Percentiles rank a stretch among this genome's conserved stretches.
These are phyloP conservation scores for Metschnikowia anglica DNA, from an alignment of 805 yeast species.

Conservation along the genomic window DNA sequence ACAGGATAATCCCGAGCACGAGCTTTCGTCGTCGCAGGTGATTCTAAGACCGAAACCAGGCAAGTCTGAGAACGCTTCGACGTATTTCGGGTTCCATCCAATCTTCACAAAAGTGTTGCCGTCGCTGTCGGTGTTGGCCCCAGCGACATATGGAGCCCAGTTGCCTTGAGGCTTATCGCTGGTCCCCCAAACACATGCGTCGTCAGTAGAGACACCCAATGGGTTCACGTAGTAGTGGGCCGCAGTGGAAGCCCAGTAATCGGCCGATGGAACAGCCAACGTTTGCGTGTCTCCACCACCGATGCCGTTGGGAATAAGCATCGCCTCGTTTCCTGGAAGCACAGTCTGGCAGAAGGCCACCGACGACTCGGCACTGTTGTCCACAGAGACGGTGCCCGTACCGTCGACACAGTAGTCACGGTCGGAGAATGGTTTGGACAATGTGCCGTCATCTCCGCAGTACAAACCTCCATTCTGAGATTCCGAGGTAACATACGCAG, in stretches of 20 bases:
- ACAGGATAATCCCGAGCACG: conserved; percentile 79
- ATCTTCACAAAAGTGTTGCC: conserved; percentile 78
- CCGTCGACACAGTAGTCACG: conserved; percentile 74
- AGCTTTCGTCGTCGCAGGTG: conserved; percentile 58
- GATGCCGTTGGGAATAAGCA: conserved; percentile 82
- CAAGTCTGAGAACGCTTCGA: conserved; percentile 58
- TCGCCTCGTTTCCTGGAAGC: conserved; percentile 90
- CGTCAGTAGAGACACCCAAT: conserved; percentile 73
- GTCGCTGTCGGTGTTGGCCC: conserved; percentile 72
- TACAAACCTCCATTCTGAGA: conserved; percentile 82
- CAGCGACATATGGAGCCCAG: conserved; percentile 94
- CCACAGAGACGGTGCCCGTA: conserved; percentile 65
- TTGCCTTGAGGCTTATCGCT: conserved; percentile 69
- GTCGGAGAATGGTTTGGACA: conserved; percentile 58
- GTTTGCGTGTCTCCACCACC: conserved; percentile 46
- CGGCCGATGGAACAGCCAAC: conserved; percentile 82
- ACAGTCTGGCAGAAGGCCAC: conserved; percentile 93
- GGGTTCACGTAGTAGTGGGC: conserved; percentile 84
- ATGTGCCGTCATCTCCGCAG: conserved; percentile 69
- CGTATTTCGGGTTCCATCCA: conserved; percentile 88
- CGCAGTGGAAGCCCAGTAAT: conserved; percentile 83
- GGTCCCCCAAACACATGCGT: conserved; percentile 86
- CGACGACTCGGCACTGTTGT: conserved; percentile 52
- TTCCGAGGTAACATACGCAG: conserved; percentile 71
- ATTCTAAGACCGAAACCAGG: conserved; percentile 74